Evolutionary conservation across 768 basidiomycete species (phyloP).

Genomic region (Podaxis sp.): DNA sequence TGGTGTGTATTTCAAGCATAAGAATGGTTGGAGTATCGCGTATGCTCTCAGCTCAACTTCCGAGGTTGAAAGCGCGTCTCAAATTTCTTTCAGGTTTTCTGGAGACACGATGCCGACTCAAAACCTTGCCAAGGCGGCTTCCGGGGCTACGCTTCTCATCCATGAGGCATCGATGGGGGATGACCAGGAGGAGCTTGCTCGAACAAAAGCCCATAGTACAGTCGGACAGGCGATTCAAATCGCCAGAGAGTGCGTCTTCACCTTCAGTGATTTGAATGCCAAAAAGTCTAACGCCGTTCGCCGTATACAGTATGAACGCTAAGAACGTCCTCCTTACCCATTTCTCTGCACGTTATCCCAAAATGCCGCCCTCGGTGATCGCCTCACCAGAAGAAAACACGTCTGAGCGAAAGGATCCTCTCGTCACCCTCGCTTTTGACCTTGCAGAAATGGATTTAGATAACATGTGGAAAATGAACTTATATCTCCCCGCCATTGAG

Average conservation of each 20-base stretch:
- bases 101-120: slow-evolving; percentile 84
- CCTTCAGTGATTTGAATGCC: neutral
- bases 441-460: slow-evolving; percentile 65
- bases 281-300: neutral
- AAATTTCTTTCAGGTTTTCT: slow-evolving; percentile 60
- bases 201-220: slow-evolving; percentile 81
- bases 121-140: slow-evolving; percentile 59
- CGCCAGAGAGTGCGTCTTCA: slow-evolving; percentile 53
- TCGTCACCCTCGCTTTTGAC: slow-evolving; percentile 80
- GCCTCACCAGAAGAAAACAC: slow-evolving; percentile 11
- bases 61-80: slow-evolving; percentile 21
- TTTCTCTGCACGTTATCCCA: slow-evolving; percentile 93
- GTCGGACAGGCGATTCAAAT: slow-evolving; percentile 83
- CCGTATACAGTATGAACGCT: slow-evolving; percentile 68
- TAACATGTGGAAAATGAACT: slow-evolving; percentile 83
- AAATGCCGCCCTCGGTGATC: slow-evolving; percentile 58
- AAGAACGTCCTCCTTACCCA: slow-evolving; percentile 87
- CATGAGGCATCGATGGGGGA: slow-evolving; percentile 95
- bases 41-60: slow-evolving; percentile 43
- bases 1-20: slow-evolving; percentile 64
- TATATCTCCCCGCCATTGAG: slow-evolving; percentile 70
- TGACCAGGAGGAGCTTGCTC: slow-evolving; percentile 70
- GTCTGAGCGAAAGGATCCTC: slow-evolving; percentile 24
- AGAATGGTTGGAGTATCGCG: slow-evolving; percentile 76
- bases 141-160: slow-evolving; percentile 73